phyloP scores from a whole-genome alignment of 768 basidiomycete species.

The Suillus brevipes region DNA sequence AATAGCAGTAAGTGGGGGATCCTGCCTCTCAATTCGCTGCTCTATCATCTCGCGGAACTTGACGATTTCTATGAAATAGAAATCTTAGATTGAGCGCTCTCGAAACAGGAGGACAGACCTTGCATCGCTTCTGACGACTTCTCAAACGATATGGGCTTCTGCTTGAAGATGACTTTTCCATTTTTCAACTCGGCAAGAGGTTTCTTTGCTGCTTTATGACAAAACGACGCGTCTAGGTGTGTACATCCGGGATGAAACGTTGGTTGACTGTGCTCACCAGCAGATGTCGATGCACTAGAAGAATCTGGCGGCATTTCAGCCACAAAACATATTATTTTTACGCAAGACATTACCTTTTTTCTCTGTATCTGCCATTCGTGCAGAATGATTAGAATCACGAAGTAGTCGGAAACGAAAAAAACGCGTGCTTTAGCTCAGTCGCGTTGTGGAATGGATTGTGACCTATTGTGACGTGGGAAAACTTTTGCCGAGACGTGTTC shows the following conservation, averaged over 20 bases:
- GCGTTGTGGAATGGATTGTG: slow-evolving; percentile 7
- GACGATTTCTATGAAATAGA: slow-evolving; percentile 52
- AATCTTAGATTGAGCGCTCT: neutral
- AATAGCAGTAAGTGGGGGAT: slow-evolving; percentile 53
- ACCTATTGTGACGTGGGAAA: slow-evolving; percentile 31
- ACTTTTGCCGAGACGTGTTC: slow-evolving; percentile 27
- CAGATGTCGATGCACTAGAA: slow-evolving; percentile 11
- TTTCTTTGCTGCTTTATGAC: slow-evolving; percentile 39
- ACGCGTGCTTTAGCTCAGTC: slow-evolving; percentile 24
- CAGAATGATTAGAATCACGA: slow-evolving; percentile 6
- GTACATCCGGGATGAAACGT: slow-evolving; percentile 5
- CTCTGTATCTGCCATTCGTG: slow-evolving; percentile 22
- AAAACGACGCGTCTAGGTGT: slow-evolving; percentile 28
- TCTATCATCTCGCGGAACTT: slow-evolving; percentile 75
- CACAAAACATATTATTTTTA: slow-evolving; percentile 9
- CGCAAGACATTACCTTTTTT: slow-evolving; percentile 16
- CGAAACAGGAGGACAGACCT: slow-evolving; percentile 44
- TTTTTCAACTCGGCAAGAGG: slow-evolving; percentile 67
- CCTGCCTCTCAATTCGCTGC: slow-evolving; percentile 45
- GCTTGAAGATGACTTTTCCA: slow-evolving; percentile 73
- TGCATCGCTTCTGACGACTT: slow-evolving; percentile 81
- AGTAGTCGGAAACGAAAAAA: slow-evolving; percentile 12
- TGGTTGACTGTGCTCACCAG: slow-evolving; percentile 18
- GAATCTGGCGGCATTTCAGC: slow-evolving; percentile 14
- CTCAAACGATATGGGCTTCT: slow-evolving; percentile 73